Base-by-base conservation (phyloP, 23 red algal genomes). In the Gracilaria vermiculophylla region DNA sequence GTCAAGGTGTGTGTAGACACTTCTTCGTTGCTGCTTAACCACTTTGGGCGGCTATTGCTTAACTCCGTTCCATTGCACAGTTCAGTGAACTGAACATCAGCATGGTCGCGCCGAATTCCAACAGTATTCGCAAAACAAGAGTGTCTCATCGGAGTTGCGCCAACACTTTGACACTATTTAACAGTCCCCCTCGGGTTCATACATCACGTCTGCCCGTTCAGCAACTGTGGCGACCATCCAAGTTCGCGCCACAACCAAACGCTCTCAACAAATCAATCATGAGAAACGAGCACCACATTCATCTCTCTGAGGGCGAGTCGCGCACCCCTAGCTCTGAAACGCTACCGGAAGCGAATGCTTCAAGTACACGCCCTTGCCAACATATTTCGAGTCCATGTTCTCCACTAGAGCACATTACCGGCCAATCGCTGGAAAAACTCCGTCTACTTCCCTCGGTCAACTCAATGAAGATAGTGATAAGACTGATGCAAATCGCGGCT, bases 91-190 rank as follows among this genome's bases (percentile, higher is more conserved):
- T 1, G 15, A 32, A 28, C 8, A 14, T 32, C 58, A 13, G 28
- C 29, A 64, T 64, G 58, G 58, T 64, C 58, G 58, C 58, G 14
- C 58, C 13, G 27, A 64, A 64, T 64, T 64, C 58, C 58, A 64
- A 35, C 58, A 64, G 14, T 64, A 31, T 64, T 31, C 29, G 29
- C 58, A 35, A 64, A 34, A 13, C 25, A 64, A 17, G 58, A 34
- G 58, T 31, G 27, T 64, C 4, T 15, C 27, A 1, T 13, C 58
- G 29, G 5, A 14, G 29, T 64, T 8, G 29, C 28, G 29, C 58
- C 1, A 7, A 24, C 10, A 35, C 28, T 15, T 15, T 64, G 25
- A 0, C 58, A 64, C 16, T 64, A 64, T 31, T 34, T 64, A 64
- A 64, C 28, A 24, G 29, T 11, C 58, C 25, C 0, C 8, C 12